Conservation (phyloP, 768 basidiomycete genomes). For the Exsudoporus frostii region DNA sequence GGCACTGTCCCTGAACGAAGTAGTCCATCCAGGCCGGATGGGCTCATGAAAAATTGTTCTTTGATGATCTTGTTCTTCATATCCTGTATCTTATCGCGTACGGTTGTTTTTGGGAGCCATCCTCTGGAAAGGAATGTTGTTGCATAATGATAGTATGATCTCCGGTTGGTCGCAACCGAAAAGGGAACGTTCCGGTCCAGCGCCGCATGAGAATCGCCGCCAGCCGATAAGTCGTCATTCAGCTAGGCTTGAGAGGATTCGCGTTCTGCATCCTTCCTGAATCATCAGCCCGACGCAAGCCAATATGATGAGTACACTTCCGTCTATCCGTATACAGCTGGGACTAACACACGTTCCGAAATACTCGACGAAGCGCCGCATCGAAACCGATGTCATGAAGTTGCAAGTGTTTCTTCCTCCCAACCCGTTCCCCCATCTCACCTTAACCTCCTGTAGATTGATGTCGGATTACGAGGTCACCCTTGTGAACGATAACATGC, state of each 20-base stretch:
- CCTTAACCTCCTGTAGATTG: slow-evolving; percentile 51
- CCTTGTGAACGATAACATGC: slow-evolving; percentile 97
- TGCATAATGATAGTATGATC: not conserved
- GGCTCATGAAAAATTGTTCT: slow-evolving; percentile 7
- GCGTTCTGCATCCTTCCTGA: slow-evolving; percentile 8
- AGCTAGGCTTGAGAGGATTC: slow-evolving; percentile 7
- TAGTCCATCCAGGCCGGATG: not conserved
- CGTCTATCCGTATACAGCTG: slow-evolving; percentile 18
- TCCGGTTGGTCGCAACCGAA: slow-evolving; percentile 11
- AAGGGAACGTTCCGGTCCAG: slow-evolving; percentile 21
- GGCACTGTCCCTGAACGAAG: not conserved
- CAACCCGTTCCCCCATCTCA: slow-evolving; percentile 8
- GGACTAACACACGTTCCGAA: slow-evolving; percentile 30
- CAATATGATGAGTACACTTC: slow-evolving; percentile 59
- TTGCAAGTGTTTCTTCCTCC: slow-evolving; percentile 51
- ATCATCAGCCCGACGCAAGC: slow-evolving; percentile 11
- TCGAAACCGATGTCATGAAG: slow-evolving; percentile 99
- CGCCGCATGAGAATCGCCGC: slow-evolving; percentile 5
- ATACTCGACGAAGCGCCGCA: slow-evolving; percentile 88
- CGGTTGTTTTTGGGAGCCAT: slow-evolving; percentile 4
- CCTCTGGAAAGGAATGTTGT: slow-evolving; percentile 18
- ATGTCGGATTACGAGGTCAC: slow-evolving; percentile 99
- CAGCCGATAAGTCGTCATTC: slow-evolving; percentile 16
- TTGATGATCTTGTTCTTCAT: slow-evolving; percentile 9
- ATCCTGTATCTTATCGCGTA: slow-evolving; percentile 19